phyloP scores from a whole-genome alignment of 129 eudicot species.

The sunflower (Helianthus annuus) region HanXRQr2.0-SUNRISE NC_035446.2:100886083-100886582 shows the following conservation, averaged over 20 bases:
- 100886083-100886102: constrained; percentile 77
- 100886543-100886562: too few species aligned
- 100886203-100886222: constrained; percentile 69
- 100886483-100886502: neutral
- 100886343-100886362: neutral
- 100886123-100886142: constrained; percentile 64
- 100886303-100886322: neutral
- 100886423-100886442: neutral
- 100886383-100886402: neutral
- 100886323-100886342: neutral
- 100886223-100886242: constrained; percentile 81
- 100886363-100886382: neutral
- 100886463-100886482: constrained; percentile 1
- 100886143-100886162: constrained; percentile 57
- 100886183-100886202: constrained; percentile 60
- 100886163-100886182: constrained; percentile 70
- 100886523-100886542: too few species aligned
- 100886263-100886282: constrained; percentile 68
- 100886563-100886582: too few species aligned
- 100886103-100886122: constrained; percentile 92
- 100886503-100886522: neutral
- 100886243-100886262: constrained; percentile 80
- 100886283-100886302: constrained; percentile 14
- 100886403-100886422: too few species aligned
- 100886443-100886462: neutral